Evolutionary conservation across 495 filamentous ascomycete genomes (phyloP).

Genomic region (Trichoderma gamsii): DNA sequence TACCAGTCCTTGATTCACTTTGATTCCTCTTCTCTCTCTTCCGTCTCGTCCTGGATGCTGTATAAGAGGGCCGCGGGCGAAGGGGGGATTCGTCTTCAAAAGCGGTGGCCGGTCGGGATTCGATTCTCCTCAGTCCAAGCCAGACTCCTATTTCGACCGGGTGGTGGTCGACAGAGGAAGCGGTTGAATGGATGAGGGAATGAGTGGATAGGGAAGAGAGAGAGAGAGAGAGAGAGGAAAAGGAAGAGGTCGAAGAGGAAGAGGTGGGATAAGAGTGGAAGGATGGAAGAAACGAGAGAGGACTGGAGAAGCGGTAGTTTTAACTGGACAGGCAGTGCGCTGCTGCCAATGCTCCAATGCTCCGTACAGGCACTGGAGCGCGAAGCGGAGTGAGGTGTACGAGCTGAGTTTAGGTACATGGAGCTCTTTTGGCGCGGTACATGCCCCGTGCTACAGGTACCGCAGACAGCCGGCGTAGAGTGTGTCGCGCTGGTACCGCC

Average conservation of each 20-base stretch:
- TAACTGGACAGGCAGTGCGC: slow-evolving; percentile 36
- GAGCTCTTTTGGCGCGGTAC: slow-evolving; percentile 4
- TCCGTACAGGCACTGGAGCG: slow-evolving; percentile 23
- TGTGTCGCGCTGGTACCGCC: background rate
- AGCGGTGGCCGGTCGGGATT: slow-evolving; percentile 23
- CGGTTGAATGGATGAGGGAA: slow-evolving; percentile 41
- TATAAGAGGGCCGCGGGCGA: slow-evolving; percentile 13
- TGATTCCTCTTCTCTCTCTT: slow-evolving; percentile 17
- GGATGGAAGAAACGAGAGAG: slow-evolving; percentile 49
- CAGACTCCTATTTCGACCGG: slow-evolving; percentile 22
- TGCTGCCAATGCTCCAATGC: slow-evolving; percentile 9
- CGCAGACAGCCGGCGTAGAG: background rate
- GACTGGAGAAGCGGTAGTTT: slow-evolving; percentile 47
- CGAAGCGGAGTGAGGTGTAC: slow-evolving; percentile 18
- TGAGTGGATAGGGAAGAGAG: slow-evolving; percentile 53
- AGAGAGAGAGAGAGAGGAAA: slow-evolving; percentile 34
- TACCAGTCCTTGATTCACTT: slow-evolving; percentile 16
- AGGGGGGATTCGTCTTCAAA: slow-evolving; percentile 23
- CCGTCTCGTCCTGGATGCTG: slow-evolving; percentile 12
- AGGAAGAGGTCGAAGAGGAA: slow-evolving; percentile 36
- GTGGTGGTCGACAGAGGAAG: slow-evolving; percentile 35
- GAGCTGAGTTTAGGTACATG: slow-evolving; percentile 15
- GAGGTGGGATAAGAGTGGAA: slow-evolving; percentile 51
- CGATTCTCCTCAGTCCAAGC: slow-evolving; percentile 23
- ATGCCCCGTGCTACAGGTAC: slow-evolving; percentile 10